These are phyloP conservation scores for Castanopsis chinensis DNA, from an alignment of 306 rosid genomes.

Conservation along the genomic window DNA sequence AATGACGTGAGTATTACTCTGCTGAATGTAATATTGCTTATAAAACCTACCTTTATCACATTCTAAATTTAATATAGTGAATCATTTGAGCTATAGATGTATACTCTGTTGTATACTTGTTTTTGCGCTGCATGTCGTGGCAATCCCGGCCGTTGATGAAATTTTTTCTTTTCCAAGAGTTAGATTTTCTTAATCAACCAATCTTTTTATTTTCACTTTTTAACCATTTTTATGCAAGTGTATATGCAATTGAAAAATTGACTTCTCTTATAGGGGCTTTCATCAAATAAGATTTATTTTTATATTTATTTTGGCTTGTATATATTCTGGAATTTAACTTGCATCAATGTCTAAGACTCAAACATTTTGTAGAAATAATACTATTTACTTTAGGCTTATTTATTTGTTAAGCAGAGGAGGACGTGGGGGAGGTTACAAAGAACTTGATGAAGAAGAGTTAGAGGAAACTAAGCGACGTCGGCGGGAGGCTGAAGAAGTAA, in stretches of 20 bases:
- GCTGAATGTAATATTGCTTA: not conserved
- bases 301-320: not conserved
- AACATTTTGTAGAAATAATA: slow-evolving; percentile 5
- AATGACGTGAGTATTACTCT: not conserved
- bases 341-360: not conserved
- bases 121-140: not conserved
- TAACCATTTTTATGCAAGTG: not conserved
- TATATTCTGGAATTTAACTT: not conserved
- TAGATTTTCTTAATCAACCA: not conserved
- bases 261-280: not conserved
- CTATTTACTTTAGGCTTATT: slow-evolving; percentile 19
- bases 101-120: not conserved
- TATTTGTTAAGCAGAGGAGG: slow-evolving; percentile 72
- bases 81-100: not conserved
- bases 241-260: not conserved
- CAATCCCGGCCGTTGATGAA: not conserved
- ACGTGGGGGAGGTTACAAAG: slow-evolving; percentile 98
- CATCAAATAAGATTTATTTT: not conserved
- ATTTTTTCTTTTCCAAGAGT: not conserved
- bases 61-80: not conserved
- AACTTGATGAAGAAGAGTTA: slow-evolving; percentile 96
- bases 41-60: not conserved
- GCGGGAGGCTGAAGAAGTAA: slow-evolving; percentile 92
- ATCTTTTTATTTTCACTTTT: not conserved
- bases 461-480: slow-evolving; percentile 95